Evolutionary conservation across 108 stramenopile species (phyloP).

Genomic region (Nitzschia putrida): DNA sequence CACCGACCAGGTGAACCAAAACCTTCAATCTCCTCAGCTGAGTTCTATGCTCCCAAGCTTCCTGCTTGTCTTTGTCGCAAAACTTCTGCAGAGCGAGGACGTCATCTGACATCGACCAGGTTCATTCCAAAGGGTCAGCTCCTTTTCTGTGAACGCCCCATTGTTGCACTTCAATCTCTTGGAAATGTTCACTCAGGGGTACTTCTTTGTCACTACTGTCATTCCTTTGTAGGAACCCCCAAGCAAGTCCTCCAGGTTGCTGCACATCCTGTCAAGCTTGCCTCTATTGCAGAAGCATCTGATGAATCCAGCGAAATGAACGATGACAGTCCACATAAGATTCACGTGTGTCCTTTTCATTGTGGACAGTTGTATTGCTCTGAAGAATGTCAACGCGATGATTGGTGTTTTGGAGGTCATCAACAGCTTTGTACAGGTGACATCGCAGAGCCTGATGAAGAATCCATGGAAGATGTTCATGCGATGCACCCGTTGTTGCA

Average conservation of each 20-base stretch:
- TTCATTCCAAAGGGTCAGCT: conserved; percentile 37
- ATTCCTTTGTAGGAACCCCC: conserved; percentile 57
- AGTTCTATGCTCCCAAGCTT: too few species aligned
- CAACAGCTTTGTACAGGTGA: conserved; percentile 54
- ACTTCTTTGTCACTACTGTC: conserved; percentile 51
- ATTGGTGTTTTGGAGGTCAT: conserved; percentile 52
- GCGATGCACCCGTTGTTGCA: conserved; percentile 50
- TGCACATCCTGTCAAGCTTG: conserved; percentile 26
- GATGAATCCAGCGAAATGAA: background rate
- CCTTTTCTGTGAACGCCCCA: conserved; percentile 58
- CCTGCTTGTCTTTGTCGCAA: too few species aligned
- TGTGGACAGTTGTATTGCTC: conserved; percentile 63
- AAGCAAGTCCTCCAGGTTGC: conserved; percentile 27
- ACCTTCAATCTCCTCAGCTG: too few species aligned
- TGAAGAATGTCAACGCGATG: conserved; percentile 53
- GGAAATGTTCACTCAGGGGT: conserved; percentile 53
- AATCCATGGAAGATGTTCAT: too few species aligned
- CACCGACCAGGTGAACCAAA: too few species aligned
- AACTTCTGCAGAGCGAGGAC: conserved; percentile 35
- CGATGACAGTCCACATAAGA: too few species aligned
- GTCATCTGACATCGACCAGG: conserved; percentile 46
- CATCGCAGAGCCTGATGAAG: conserved; percentile 19
- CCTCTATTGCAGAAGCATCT: conserved; percentile 17
- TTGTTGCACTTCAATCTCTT: conserved; percentile 48
- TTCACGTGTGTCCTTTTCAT: conserved; percentile 40